These are phyloP conservation scores for Claviceps lovelessii DNA, from an alignment of 2,329 filamentous ascomycete genomes.

Conservation along the genomic window DNA sequence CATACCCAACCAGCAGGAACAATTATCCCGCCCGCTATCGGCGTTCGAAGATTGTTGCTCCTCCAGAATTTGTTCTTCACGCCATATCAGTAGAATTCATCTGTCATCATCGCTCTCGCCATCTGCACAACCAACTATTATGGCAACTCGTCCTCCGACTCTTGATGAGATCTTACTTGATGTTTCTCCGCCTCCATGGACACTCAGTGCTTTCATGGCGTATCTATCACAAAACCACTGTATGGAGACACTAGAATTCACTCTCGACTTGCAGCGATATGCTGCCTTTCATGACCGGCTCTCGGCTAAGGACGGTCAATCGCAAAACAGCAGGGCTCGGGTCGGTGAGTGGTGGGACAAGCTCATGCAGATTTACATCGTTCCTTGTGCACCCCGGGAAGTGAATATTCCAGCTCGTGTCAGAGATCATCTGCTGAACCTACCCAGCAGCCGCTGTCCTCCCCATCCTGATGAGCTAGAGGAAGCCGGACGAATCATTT, in stretches of 20 bases:
- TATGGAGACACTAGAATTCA: slow-evolving; percentile 90
- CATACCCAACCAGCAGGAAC: slow-evolving; percentile 24
- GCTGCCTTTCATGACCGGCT: slow-evolving; percentile 40
- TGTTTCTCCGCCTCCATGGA: slow-evolving; percentile 75
- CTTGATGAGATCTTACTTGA: slow-evolving; percentile 81
- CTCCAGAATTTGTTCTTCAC: slow-evolving; percentile 25
- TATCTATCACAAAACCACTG: slow-evolving; percentile 96
- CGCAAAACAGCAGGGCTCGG: slow-evolving; percentile 40
- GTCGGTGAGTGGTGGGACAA: slow-evolving; percentile 75
- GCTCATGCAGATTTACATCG: slow-evolving; percentile 78
- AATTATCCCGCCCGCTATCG: slow-evolving; percentile 30
- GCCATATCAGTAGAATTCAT: slow-evolving; percentile 34
- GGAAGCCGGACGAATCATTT: slow-evolving; percentile 72
- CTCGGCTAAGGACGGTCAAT: slow-evolving; percentile 23
- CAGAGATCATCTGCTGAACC: slow-evolving; percentile 60
- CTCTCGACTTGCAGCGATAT: slow-evolving; percentile 83
- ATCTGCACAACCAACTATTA: slow-evolving; percentile 19
- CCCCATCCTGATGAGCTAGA: slow-evolving; percentile 63
- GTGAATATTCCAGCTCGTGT: slow-evolving; percentile 82
- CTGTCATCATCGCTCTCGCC: slow-evolving; percentile 16
- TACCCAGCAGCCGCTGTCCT: slow-evolving; percentile 42
- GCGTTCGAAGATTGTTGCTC: slow-evolving; percentile 32
- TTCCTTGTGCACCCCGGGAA: slow-evolving; percentile 70
- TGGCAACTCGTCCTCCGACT: slow-evolving; percentile 40
- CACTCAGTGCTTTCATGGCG: slow-evolving; percentile 83